A percentile compares a stretch with the other conserved stretches of the same genome.
phyloP scores from a whole-genome alignment of 306 rosid genomes.

The Sophora flavescens region DNA sequence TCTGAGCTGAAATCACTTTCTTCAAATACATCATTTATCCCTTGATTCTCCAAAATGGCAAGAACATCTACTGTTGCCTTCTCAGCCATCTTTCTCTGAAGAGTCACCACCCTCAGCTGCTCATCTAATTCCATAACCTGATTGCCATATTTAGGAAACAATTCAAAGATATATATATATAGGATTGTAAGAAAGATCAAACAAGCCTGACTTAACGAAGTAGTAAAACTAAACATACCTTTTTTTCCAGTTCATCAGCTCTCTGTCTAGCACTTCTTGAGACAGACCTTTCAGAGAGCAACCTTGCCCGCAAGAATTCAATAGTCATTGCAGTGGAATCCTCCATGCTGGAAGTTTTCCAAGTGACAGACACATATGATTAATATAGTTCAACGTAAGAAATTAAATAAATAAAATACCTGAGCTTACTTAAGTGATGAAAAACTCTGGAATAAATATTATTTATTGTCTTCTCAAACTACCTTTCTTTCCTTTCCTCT shows the following conservation, averaged over 20 bases:
- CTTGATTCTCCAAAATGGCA: constrained; percentile 83
- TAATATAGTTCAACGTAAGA: constrained; percentile 39
- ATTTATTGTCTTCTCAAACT: not conserved
- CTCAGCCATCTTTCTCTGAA: constrained; percentile 92
- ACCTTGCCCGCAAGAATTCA: constrained; percentile 88
- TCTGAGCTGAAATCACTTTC: constrained; percentile 78
- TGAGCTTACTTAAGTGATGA: not conserved
- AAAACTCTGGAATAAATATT: not conserved
- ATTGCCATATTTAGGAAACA: constrained; percentile 27
- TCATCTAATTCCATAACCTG: constrained; percentile 91
- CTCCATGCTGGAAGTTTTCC: constrained; percentile 62
- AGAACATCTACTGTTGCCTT: constrained; percentile 92
- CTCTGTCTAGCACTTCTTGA: constrained; percentile 88
- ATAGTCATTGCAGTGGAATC: constrained; percentile 80
- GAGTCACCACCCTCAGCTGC: constrained; percentile 72
- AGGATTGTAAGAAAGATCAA: constrained; percentile 20
- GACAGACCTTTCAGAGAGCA: constrained; percentile 88
- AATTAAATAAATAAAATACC: constrained; percentile 3
- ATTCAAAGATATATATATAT: constrained; percentile 28
- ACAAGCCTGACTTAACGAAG: constrained; percentile 38
- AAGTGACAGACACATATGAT: constrained; percentile 43
- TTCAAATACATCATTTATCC: constrained; percentile 76
- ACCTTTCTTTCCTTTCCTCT: not conserved
- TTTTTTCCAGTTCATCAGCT: constrained; percentile 80
- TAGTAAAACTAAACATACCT: constrained; percentile 55